These are phyloP conservation scores for Pestalotiopsis sp. DNA, from an alignment of 2,329 filamentous ascomycete species.

Conservation along the genomic window DNA sequence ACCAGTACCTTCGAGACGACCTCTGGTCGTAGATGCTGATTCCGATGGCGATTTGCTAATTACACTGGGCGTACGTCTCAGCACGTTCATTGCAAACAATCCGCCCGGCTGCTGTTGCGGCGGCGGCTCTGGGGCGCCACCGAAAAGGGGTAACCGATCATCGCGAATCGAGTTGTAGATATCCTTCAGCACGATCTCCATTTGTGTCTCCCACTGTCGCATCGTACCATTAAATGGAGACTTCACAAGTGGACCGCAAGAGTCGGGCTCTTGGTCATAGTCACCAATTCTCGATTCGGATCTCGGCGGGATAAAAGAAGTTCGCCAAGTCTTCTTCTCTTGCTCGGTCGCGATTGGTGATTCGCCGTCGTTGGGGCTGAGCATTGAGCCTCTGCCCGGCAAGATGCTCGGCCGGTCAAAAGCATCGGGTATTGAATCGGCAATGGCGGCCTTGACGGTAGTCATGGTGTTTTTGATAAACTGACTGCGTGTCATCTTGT, in stretches of 20 bases:
- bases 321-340: slow-evolving; percentile 31
- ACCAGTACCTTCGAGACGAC: slow-evolving; percentile 65
- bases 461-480: slow-evolving; percentile 97
- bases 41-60: slow-evolving; percentile 94
- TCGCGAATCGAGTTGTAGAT: slow-evolving; percentile 90
- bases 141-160: slow-evolving; percentile 84
- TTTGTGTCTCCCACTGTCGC: slow-evolving; percentile 83
- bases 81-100: slow-evolving; percentile 74
- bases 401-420: slow-evolving; percentile 64
- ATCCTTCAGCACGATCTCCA: slow-evolving; percentile 88
- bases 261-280: slow-evolving; percentile 46
- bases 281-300: slow-evolving; percentile 45
- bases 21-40: slow-evolving; percentile 64
- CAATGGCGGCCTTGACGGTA: slow-evolving; percentile 77
- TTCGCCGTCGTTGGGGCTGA: slow-evolving; percentile 30
- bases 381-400: slow-evolving; percentile 40
- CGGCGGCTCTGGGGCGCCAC: slow-evolving; percentile 53
- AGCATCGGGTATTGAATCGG: slow-evolving; percentile 70
- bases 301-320: slow-evolving; percentile 54
- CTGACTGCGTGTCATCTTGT: slow-evolving; percentile 93
- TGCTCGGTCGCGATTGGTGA: slow-evolving; percentile 18
- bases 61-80: slow-evolving; percentile 87
- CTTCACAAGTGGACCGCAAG: slow-evolving; percentile 78
- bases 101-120: slow-evolving; percentile 55
- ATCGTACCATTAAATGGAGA: slow-evolving; percentile 73